These are phyloP conservation scores for Penicillium bovifimosum DNA, from an alignment of 495 filamentous ascomycete genomes.

Conservation along the genomic window DNA sequence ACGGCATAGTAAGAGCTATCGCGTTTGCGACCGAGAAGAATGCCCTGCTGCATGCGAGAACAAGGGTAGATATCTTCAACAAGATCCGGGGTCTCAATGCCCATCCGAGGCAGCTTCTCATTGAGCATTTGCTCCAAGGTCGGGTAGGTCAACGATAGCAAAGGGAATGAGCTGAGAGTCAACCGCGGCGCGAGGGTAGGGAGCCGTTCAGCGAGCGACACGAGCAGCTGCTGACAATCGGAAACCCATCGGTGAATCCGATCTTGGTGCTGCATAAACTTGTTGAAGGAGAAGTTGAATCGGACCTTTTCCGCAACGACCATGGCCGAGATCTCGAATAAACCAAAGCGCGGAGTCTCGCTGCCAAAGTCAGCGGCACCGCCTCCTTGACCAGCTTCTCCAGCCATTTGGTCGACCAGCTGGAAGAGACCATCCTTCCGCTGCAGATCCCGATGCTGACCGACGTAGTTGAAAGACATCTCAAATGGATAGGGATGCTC, in stretches of 20 bases:
- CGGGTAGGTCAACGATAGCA: conserved; percentile 56
- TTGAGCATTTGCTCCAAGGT: conserved; percentile 46
- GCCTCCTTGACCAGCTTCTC: conserved; percentile 40
- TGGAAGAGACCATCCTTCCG: conserved; percentile 56
- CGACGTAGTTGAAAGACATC: conserved; percentile 66
- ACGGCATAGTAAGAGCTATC: conserved; percentile 55
- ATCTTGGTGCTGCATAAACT: conserved; percentile 52
- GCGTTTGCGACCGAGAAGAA: conserved; percentile 55
- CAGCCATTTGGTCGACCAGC: conserved; percentile 47
- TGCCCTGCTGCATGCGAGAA: conserved; percentile 62
- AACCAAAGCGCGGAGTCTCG: conserved; percentile 53
- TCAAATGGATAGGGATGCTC: conserved; percentile 56
- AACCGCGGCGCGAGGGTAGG: conserved; percentile 43
- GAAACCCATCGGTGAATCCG: conserved; percentile 55
- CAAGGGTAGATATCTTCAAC: conserved; percentile 62
- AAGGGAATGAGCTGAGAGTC: conserved; percentile 58
- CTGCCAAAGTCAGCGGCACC: conserved; percentile 53
- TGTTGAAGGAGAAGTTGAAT: conserved; percentile 61
- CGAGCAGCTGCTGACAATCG: conserved; percentile 51
- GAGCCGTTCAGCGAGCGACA: conserved; percentile 45
- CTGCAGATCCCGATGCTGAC: conserved; percentile 58
- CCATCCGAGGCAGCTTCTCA: conserved; percentile 42
- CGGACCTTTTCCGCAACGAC: conserved; percentile 55
- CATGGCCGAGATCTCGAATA: conserved; percentile 61
- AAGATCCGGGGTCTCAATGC: conserved; percentile 36